These are phyloP conservation scores for Hymenoscyphus scutula DNA, from an alignment of 2,329 filamentous ascomycete species.

Conservation along the genomic window DNA sequence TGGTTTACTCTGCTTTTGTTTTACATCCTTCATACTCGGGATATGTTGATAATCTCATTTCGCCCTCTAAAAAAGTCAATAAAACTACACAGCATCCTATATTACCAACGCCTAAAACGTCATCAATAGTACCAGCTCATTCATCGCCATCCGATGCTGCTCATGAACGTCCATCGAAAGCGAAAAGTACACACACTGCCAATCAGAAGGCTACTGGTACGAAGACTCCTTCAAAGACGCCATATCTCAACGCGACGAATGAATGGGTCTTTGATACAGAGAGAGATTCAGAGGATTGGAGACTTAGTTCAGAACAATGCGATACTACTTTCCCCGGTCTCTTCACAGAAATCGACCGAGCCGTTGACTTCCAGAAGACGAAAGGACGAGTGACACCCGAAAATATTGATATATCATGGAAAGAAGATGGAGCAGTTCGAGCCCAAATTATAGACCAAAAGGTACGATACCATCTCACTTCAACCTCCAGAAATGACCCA, in stretches of 20 bases:
- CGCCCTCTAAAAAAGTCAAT: background rate
- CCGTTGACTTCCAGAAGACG: conserved; percentile 14
- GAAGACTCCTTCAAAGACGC: background rate
- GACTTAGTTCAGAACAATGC: conserved; percentile 17
- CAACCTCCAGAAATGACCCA: background rate
- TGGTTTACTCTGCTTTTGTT: background rate
- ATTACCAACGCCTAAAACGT: background rate
- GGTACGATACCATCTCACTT: conserved; percentile 9
- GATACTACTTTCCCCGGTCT: conserved; percentile 15
- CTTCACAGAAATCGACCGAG: conserved; percentile 21
- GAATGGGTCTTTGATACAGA: conserved; percentile 2
- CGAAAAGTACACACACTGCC: background rate
- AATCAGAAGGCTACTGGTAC: background rate
- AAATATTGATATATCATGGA: conserved; percentile 21
- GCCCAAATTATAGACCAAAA: conserved; percentile 26
- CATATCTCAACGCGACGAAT: background rate
- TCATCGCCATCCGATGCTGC: background rate
- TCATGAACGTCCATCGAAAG: background rate
- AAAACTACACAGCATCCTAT: background rate
- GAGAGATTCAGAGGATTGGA: conserved; percentile 4
- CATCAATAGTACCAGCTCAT: background rate
- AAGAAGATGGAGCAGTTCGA: conserved; percentile 14
- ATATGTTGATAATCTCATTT: background rate
- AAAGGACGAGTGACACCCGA: conserved; percentile 11
- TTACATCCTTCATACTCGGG: background rate